Evolutionary conservation across 495 filamentous ascomycete species (phyloP), one percentile per base, ranked within the genome.

Genomic region (Penicillium waksmanii): DNA sequence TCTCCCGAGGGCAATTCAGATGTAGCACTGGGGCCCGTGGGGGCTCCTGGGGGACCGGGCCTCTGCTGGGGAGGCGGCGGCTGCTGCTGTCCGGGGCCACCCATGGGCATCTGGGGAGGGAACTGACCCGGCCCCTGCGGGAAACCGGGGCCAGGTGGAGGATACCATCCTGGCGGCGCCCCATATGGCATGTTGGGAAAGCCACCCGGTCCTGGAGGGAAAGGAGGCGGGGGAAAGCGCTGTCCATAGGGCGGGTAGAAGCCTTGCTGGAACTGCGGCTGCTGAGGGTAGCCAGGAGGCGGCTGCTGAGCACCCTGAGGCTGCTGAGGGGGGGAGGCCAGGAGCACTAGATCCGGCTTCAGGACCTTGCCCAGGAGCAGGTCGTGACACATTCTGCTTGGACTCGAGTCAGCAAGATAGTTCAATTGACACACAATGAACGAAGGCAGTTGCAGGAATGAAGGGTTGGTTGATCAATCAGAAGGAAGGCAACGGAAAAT

Each of bases 401-500:
- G 25, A 34, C 11, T 48, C 40, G n/a, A 60, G 68, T 74, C 62
- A 75, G 69, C 53, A 57, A 54, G 42, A 23, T 56, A 38, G 31
- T 33, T n/a, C 38, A 58, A n/a, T 56, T 18, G 13, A 27, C 12
- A 60, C 13, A 51, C 53, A 42, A 12, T 47, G 34, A 48, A 46
- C 44, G 15, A 25, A 49, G 53, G 50, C 13, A 43, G 10, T 13
- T 23, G 11, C 11, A 53, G 52, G 46, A 47, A 31, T 27, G 11
- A 55, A 34, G 34, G 48, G 49, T 48, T 27, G 51, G 65, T 61
- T 73, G 73, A 77, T 79, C 69, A 59, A 73, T 80, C 93, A 97
- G 93, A 96, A 96, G 93, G 93, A 97, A 96, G 93, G 93, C 93
- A 97, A 96, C 93, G 93, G 92, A 96, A 89, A 90, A 88, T 77